Percentiles rank a stretch among this genome's conserved stretches.
Conservation (phyloP, 768 basidiomycete species). For the Artomyces pyxidatus region DNA sequence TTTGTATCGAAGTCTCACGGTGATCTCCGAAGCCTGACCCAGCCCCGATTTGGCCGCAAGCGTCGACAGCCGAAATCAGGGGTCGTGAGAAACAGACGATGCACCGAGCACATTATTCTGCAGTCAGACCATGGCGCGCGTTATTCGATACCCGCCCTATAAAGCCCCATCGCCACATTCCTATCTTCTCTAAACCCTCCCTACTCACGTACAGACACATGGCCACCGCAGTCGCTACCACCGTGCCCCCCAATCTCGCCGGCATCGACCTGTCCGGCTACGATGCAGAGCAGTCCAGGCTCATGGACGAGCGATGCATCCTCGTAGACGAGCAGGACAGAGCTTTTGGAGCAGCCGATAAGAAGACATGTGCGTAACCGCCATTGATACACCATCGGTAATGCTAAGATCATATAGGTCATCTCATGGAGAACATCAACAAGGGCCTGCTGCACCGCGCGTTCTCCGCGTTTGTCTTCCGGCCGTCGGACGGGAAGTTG, state of each 20-base stretch:
- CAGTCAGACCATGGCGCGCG: constrained; percentile 2
- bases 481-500: constrained; percentile 88
- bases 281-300: constrained; percentile 85
- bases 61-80: not conserved
- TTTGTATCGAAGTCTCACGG: no score
- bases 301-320: constrained; percentile 96
- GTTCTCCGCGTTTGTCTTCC: constrained; percentile 95
- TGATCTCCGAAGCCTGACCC: no score
- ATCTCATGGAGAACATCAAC: constrained; percentile 95
- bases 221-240: constrained; percentile 37
- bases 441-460: constrained; percentile 93
- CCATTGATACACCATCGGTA: constrained; percentile 2
- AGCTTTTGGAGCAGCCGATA: constrained; percentile 80
- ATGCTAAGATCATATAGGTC: constrained; percentile 44
- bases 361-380: constrained; percentile 80
- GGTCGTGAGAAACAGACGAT: constrained; percentile 6
- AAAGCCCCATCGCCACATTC: constrained; percentile 4
- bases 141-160: constrained; percentile 25
- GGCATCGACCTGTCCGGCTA: constrained; percentile 75
- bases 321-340: constrained; percentile 84
- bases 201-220: constrained; percentile 12
- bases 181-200: constrained; percentile 3
- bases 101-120: not conserved
- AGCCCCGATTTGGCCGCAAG: no score
- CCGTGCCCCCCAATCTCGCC: constrained; percentile 32